Evolutionary conservation across 1,139 yeast species (phyloP), one percentile per base, ranked within the genome.

Genomic region (Pichia sp.): DNA sequence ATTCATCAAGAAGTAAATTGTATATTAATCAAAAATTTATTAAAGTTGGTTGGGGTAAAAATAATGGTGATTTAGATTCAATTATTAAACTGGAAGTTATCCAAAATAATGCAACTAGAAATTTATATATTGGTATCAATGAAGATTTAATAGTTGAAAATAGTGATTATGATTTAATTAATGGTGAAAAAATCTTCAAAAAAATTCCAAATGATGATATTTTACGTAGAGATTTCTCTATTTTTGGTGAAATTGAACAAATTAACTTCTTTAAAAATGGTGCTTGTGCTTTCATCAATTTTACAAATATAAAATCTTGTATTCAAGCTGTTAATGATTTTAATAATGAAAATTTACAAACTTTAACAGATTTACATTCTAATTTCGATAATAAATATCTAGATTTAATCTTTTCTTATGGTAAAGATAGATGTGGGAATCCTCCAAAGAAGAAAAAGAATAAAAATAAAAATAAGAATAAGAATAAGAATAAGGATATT

Each of bases 41-140:
- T 49, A 85, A 86, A 64, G 86, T 92, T 51, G 96, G 96, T 20
- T 92, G 97, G 97, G 98, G 97, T 44, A 87, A 86, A 63, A 95
- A 88, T 65, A 81, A 95, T 1, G 96, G 97, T 11, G 92, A 95
- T 1, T 72, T 90, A 50, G 79, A 88, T n/a, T 82, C 85, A 56
- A 84, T 86, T 4, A 74, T 90, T 51, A 79, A 88, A 8, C 68
- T 82, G 53, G 38, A 35, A 35, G 96, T 96, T 1, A 94, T 89
- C n/a, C 43, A 52, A 22, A 79, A 92, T n/a, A 97, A 97, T 40
- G 97, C 97, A 1, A 79, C 90, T 26, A 79, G 98, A 68, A 92
- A 92, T 64, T 81, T 92, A 37, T 92, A 90, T 65, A 79, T 92
- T 56, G 97, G 97, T 30, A 82, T 76, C 54, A 71, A 77, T 49